A percentile compares a stretch with the other conserved stretches of the same genome.
These are phyloP conservation scores for Hirschfeldia incana DNA, from an alignment of 345 rosid species.

Conservation along the genomic window DNA sequence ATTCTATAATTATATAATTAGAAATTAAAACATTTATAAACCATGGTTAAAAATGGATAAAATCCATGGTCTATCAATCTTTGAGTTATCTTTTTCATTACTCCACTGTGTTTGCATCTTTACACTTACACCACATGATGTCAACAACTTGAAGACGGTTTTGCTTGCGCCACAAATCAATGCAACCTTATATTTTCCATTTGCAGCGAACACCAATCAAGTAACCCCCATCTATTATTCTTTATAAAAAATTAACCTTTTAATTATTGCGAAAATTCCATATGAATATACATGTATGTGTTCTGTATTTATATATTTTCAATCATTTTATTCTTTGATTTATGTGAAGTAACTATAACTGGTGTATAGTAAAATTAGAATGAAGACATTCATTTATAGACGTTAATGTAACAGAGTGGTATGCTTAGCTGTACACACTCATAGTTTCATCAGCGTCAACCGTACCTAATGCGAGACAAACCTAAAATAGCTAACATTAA, in stretches of 20 bases:
- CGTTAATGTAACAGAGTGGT: slow-evolving; percentile 12
- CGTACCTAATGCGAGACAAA: slow-evolving; percentile 1
- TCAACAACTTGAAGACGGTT: slow-evolving; percentile 35
- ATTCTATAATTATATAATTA: too few species aligned
- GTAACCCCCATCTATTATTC: neutral
- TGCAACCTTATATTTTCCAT: slow-evolving; percentile 32
- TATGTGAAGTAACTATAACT: neutral
- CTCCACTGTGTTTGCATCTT: too few species aligned
- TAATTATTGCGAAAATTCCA: neutral
- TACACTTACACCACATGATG: neutral
- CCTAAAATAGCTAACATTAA: neutral
- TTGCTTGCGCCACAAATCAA: slow-evolving; percentile 34
- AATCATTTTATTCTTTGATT: neutral
- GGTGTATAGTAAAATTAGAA: neutral
- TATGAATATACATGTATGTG: too few species aligned
- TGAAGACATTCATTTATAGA: neutral
- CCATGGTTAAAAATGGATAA: too few species aligned
- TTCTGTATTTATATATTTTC: neutral
- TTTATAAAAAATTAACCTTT: neutral
- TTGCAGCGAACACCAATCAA: slow-evolving; percentile 27
- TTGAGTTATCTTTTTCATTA: too few species aligned
- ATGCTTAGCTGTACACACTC: slow-evolving; percentile 9
- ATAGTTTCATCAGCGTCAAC: slow-evolving; percentile 17
- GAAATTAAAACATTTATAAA: too few species aligned
- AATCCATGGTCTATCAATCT: too few species aligned